These are phyloP conservation scores for Grosmannia serpens DNA, from an alignment of 2,329 filamentous ascomycete species.

Conservation along the genomic window DNA sequence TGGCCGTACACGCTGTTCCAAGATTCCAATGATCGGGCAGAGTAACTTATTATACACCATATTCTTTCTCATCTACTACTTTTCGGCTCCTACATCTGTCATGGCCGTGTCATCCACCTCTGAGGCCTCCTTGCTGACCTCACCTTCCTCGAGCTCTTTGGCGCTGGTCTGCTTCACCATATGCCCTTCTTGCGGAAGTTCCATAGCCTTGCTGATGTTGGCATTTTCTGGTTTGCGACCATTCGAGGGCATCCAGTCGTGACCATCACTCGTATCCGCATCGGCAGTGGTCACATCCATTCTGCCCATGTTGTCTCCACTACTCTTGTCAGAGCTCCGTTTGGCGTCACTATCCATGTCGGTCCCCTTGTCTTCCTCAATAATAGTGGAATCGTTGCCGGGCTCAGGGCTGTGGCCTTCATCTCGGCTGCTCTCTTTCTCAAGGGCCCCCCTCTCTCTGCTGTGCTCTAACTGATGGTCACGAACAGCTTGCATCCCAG, in stretches of 20 bases:
- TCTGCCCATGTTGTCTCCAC: background rate
- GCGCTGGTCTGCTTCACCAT: background rate
- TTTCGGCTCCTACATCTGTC: constrained; percentile 9
- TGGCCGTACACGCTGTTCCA: background rate
- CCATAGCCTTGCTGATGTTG: background rate
- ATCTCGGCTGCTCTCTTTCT: constrained; percentile 4
- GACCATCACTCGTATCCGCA: background rate
- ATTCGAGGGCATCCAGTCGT: background rate
- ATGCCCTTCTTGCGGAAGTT: background rate
- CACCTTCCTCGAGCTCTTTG: background rate
- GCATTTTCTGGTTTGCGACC: background rate
- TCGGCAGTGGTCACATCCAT: background rate
- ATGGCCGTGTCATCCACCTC: constrained; percentile 8
- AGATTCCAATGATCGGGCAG: background rate
- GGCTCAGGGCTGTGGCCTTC: background rate
- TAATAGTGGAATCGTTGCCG: constrained; percentile 1
- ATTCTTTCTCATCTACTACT: too few species aligned
- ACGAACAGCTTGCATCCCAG: background rate
- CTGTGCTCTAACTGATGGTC: background rate
- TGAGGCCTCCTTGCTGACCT: background rate
- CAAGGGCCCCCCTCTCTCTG: background rate
- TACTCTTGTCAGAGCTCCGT: background rate
- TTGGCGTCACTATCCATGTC: background rate
- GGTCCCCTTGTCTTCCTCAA: background rate
- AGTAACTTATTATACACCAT: background rate